Percentiles rank a stretch among this genome's conserved stretches.
Evolutionary conservation across 2,329 filamentous ascomycete genomes (phyloP).

Genomic region (Hypoxylon sp.): DNA sequence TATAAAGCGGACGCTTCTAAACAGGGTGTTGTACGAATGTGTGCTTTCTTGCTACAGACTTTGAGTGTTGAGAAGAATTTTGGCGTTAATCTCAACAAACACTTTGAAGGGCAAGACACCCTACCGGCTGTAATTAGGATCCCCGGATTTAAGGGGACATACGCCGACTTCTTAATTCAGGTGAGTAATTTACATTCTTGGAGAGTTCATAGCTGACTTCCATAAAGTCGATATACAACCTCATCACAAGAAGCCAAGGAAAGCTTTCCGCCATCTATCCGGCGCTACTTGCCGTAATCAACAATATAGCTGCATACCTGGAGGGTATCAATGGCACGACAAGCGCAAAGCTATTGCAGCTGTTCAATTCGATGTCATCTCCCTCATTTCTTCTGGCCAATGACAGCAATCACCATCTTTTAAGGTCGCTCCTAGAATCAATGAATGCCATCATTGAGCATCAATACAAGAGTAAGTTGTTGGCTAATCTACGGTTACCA

Average conservation of each 20-base stretch:
- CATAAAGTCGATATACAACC: constrained; percentile 84
- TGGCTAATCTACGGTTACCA: too few species aligned
- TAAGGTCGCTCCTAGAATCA: constrained; percentile 87
- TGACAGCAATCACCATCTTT: constrained; percentile 86
- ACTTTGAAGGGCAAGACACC: constrained; percentile 89
- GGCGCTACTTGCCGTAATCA: constrained; percentile 90
- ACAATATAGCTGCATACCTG: constrained; percentile 90
- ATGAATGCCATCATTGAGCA: constrained; percentile 93
- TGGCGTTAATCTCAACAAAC: constrained; percentile 89
- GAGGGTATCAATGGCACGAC: constrained; percentile 81
- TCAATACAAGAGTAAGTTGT: constrained; percentile 78
- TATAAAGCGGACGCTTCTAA: constrained; percentile 88
- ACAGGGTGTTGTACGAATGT: constrained; percentile 95
- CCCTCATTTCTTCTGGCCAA: constrained; percentile 93
- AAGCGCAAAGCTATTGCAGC: constrained; percentile 85
- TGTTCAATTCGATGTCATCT: constrained; percentile 93
- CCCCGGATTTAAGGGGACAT: constrained; percentile 86
- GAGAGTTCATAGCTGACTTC: constrained; percentile 44
- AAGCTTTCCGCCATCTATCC: constrained; percentile 93
- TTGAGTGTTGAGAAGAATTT: constrained; percentile 94
- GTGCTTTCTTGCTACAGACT: constrained; percentile 95
- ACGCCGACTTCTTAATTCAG: constrained; percentile 94
- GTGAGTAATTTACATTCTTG: constrained; percentile 64
- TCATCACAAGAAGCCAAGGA: constrained; percentile 92
- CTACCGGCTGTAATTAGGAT: constrained; percentile 86